Evolutionary conservation across 2,329 filamentous ascomycete species (phyloP), one percentile per base, ranked within the genome.

Genomic region (Penicillium vulpinum): DNA sequence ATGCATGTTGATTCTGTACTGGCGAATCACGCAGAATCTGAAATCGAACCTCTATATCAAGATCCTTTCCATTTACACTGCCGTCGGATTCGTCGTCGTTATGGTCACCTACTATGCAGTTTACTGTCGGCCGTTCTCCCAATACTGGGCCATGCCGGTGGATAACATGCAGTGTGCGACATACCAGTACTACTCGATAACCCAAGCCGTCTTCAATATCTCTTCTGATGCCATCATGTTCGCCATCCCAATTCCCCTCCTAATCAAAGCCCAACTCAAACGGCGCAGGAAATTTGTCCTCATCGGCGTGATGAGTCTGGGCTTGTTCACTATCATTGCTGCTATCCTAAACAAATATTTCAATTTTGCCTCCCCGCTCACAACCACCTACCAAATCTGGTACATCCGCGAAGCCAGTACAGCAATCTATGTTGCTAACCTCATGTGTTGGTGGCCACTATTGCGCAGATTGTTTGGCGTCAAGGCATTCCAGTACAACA

Each of bases 81-180:
- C 62, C 0, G 43, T 78, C 4, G 70, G 74, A 26, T 81, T 80
- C 55, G 67, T 80, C 53, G 68, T 80, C 15, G 81, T 81, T 69
- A 78, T 81, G 66, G 62, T 81, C 40, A 70, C 80, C 2, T 80
- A 81, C 56, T 77, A 80, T 44, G 75, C 70, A 18, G 77, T 80
- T 0, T 82, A 80, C 70, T 81, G 79, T 50, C 73, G 78, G 8
- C 80, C 80, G 0, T 80, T 82, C 58, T 70, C 70, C 4, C 72
- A 80, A 54, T 82, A 82, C 60, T 82, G 77, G 75, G 79, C 80
- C 2, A 73, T 82, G 31, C 79, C 79, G 0, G 67, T 72, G n/a
- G 35, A 63, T 1, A 67, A 76, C 53, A 55, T 70, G 57, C 72
- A 78, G 61, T 77, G 76, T 59, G 72, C 73, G 9, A 75, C 72